Evolutionary conservation across 2,329 filamentous ascomycete species (phyloP), one percentile per base, ranked within the genome.

Genomic region (Rasamsonia emersonii): DNA sequence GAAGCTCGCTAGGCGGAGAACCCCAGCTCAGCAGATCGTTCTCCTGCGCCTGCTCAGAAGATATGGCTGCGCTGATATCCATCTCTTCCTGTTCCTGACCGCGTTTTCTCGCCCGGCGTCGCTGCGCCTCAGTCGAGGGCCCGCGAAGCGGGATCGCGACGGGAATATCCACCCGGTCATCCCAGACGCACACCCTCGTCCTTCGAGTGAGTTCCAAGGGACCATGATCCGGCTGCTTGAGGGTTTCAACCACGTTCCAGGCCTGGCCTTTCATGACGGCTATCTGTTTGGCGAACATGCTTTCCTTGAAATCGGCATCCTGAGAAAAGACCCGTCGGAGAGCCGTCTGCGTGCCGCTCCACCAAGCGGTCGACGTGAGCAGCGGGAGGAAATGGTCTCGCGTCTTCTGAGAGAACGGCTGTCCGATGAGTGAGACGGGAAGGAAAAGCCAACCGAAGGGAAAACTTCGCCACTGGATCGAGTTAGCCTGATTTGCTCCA

Each of bases 211-310:
- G 73, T 61, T 96, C 91, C 11, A 98, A 67, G 0, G 91, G 91
- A 0, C 91, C 91, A 52, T 96, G 89, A 51, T 96, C 91, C 1
- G 77, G 70, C 11, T 83, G 83, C 58, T 98, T 98, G 39, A 98
- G 71, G 1, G 91, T 95, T 64, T 98, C 91, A 4, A 98, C 91
- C 0, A 98, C 91, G 54, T 98, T 98, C 86, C 91, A 98, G 1
- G 91, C 91, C 55, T 98, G 91, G 8, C 91, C 91, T 61, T 98
- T 98, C 86, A 98, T 94, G 37, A 98, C 91, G 1, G 91, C 89
- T 40, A 98, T 93, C 53, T 98, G 91, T 44, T 85, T 79, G n/a
- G 86, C 86, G 62, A 94, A 98, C 91, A 98, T 98, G 60, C 85
- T 82, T 63, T 98, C 91, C 56, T 96, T 86, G 59, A 98, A 98